These are phyloP conservation scores for Macrophomina phaseolina DNA, from an alignment of 2,329 filamentous ascomycete genomes.

Conservation along the genomic window DNA sequence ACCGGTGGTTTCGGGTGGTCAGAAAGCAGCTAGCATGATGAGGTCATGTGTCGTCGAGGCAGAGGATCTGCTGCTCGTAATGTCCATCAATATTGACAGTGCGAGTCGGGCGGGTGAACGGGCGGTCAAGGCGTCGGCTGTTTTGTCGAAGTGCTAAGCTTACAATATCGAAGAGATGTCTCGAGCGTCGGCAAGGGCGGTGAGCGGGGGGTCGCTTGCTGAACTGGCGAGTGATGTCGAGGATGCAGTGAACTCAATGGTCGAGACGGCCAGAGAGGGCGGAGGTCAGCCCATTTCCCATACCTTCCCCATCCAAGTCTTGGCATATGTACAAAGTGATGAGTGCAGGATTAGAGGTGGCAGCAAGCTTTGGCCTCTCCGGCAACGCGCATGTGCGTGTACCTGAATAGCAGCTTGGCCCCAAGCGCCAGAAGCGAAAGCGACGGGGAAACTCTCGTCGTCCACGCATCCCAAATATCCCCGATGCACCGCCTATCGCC, in stretches of 20 bases:
- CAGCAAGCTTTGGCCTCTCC: not conserved
- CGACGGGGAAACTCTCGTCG: constrained; percentile 5
- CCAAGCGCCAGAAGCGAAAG: not conserved
- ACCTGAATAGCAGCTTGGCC: not conserved
- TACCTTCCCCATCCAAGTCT: not conserved
- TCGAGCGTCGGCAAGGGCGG: not conserved
- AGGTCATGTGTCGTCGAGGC: not conserved
- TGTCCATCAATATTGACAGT: not conserved
- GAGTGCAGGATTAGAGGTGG: not conserved
- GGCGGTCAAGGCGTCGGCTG: not conserved
- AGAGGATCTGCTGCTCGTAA: constrained; percentile 3
- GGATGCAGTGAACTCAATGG: not conserved
- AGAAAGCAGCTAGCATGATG: not conserved
- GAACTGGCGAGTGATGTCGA: not conserved
- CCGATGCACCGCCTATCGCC: not conserved
- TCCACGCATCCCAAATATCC: not conserved
- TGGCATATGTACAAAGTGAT: not conserved
- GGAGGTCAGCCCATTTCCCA: not conserved
- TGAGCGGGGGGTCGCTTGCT: not conserved
- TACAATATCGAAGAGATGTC: not conserved
- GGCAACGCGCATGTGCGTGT: not conserved
- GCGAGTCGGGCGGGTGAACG: not conserved
- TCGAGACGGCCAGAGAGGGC: not conserved
- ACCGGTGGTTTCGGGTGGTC: not conserved
- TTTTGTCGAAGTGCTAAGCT: not conserved